Conservation (phyloP, 1,284 basidiomycete species). For the Earliella scabrosa region DNA sequence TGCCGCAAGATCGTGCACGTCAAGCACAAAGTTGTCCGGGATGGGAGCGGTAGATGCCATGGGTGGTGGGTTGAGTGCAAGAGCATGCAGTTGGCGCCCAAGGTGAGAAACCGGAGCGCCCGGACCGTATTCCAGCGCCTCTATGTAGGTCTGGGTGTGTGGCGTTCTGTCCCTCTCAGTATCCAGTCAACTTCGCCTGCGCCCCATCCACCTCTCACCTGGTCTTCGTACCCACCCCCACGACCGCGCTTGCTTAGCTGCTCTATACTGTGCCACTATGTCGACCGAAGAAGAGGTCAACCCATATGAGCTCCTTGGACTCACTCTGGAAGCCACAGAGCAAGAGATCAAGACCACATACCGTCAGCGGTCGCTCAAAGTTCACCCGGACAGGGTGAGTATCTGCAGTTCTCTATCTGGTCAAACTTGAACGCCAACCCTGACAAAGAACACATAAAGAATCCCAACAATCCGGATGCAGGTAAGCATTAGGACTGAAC, state of each 20-base stretch:
- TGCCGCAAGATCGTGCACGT: conserved; percentile 29
- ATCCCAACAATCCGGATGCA: conserved; percentile 80
- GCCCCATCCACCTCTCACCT: too few species aligned
- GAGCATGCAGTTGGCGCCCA: too few species aligned
- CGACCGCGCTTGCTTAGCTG: too few species aligned
- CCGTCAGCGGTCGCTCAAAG: conserved; percentile 81
- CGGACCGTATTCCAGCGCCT: too few species aligned
- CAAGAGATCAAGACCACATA: conserved; percentile 87
- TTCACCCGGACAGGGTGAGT: conserved; percentile 86
- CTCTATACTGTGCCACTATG: conserved; percentile 13
- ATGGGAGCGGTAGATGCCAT: neutral
- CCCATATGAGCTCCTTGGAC: conserved; percentile 77
- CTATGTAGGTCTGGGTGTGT: too few species aligned
- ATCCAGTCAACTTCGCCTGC: too few species aligned
- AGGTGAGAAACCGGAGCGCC: too few species aligned
- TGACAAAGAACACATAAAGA: conserved; percentile 48
- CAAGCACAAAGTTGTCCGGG: conserved; percentile 16
- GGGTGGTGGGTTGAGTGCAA: too few species aligned
- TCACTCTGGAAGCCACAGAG: conserved; percentile 75
- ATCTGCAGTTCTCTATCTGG: conserved; percentile 14
- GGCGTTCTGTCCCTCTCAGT: too few species aligned
- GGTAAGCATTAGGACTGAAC: conserved; percentile 44
- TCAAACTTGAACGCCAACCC: conserved; percentile 9
- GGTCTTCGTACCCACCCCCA: too few species aligned
- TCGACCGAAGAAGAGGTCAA: conserved; percentile 56